A percentile compares a stretch with the other conserved stretches of the same genome.
Evolutionary conservation across 208 protist species (phyloP).

Genomic region (Trypanosoma rangeli): DNA sequence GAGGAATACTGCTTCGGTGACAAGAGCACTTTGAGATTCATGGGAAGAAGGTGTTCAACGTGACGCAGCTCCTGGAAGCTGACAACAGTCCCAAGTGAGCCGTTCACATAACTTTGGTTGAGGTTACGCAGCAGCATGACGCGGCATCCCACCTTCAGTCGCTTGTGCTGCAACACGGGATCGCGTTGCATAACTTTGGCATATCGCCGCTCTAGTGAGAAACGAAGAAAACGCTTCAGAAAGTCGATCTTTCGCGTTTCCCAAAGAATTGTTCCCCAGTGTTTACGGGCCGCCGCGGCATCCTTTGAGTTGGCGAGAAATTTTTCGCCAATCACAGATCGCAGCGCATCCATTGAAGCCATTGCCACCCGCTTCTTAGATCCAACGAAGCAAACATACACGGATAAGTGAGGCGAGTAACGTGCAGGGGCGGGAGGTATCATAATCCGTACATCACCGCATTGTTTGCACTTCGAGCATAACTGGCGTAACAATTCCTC

Average conservation of each 20-base stretch:
- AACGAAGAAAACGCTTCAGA: slow-evolving; percentile 14
- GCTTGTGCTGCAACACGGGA: slow-evolving; percentile 62
- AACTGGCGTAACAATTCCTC: slow-evolving; percentile 16
- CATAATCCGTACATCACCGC: background rate
- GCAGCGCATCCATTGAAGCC: slow-evolving; percentile 1
- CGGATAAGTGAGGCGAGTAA: slow-evolving; percentile 9
- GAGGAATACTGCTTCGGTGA: slow-evolving; percentile 12
- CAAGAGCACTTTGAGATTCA: slow-evolving; percentile 18
- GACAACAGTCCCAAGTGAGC: slow-evolving; percentile 74
- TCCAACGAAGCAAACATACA: slow-evolving; percentile 16
- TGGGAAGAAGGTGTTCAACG: slow-evolving; percentile 45
- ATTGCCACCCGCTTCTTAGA: background rate
- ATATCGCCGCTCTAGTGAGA: slow-evolving; percentile 30
- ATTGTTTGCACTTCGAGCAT: background rate
- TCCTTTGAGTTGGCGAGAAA: slow-evolving; percentile 9
- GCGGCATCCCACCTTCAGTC: slow-evolving; percentile 80
- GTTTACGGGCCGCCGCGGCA: slow-evolving; percentile 3
- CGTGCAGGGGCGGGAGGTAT: slow-evolving; percentile 2
- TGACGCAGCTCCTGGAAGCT: slow-evolving; percentile 38
- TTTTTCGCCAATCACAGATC: slow-evolving; percentile 5
- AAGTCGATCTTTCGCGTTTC: slow-evolving; percentile 17
- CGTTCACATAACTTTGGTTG: slow-evolving; percentile 64
- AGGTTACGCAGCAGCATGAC: slow-evolving; percentile 90
- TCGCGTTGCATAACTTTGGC: slow-evolving; percentile 40
- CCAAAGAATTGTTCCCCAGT: slow-evolving; percentile 24